Evolutionary conservation across 2,329 filamentous ascomycete species (phyloP).

Genomic region (Drechslerella stenobrocha): DNA sequence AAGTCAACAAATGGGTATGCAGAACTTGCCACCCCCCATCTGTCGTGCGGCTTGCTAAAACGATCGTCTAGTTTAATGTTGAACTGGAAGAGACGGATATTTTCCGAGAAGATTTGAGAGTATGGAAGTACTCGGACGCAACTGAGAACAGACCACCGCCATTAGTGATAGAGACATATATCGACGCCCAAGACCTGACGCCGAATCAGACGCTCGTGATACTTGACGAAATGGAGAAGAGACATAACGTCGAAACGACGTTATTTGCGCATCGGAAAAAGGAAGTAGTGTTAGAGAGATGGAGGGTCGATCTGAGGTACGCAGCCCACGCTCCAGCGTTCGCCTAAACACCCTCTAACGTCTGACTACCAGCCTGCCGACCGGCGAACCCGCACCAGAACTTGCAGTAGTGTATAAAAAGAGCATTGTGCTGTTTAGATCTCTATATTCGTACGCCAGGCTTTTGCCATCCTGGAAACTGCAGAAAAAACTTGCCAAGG

Average conservation of each 20-base stretch:
- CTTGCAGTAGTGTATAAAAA: constrained; percentile 95
- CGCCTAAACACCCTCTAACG: constrained; percentile 3
- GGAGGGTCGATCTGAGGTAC: constrained; percentile 80
- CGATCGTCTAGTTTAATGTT: constrained; percentile 75
- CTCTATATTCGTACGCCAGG: constrained; percentile 78
- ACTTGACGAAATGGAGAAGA: constrained; percentile 83
- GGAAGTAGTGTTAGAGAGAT: constrained; percentile 85
- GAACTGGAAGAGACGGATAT: constrained; percentile 90
- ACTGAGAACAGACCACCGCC: constrained; percentile 76
- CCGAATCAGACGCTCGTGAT: constrained; percentile 85
- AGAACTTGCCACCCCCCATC: background rate
- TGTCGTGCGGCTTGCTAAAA: constrained; percentile 6
- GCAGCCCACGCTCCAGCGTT: constrained; percentile 51
- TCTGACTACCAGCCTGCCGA: constrained; percentile 17
- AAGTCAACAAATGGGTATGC: constrained; percentile 48
- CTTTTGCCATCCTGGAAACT: constrained; percentile 87
- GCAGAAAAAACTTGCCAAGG: constrained; percentile 72
- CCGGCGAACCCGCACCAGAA: constrained; percentile 56
- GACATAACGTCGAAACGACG: constrained; percentile 87
- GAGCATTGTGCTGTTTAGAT: constrained; percentile 90
- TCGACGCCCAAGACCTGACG: constrained; percentile 77
- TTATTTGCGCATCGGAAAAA: constrained; percentile 66
- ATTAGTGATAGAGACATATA: constrained; percentile 84
- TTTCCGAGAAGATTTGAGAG: constrained; percentile 75
- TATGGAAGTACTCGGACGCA: constrained; percentile 80